Evolutionary conservation across 164 flowering plant species (phyloP).

Genomic region (Pachysandra terminalis): DNA sequence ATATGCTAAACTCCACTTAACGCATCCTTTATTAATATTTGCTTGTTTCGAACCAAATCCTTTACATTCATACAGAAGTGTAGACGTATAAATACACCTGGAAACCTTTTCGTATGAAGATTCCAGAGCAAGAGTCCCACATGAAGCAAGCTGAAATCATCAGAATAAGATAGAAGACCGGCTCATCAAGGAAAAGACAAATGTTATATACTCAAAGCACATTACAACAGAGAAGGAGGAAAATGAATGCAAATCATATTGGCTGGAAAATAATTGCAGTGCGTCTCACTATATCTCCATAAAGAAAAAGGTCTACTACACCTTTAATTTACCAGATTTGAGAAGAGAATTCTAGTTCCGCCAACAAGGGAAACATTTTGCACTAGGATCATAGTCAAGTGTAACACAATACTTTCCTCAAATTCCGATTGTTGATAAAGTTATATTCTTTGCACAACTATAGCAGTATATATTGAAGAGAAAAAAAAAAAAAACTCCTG

Average conservation of each 20-base stretch:
- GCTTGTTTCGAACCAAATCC: slow-evolving; percentile 30
- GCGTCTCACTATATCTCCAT: too few relatives aligned
- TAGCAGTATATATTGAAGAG: too few relatives aligned
- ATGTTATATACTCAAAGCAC: background rate
- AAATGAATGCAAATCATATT: background rate
- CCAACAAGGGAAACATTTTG: background rate
- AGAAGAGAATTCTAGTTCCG: background rate
- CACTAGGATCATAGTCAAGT: background rate
- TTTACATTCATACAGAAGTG: slow-evolving; percentile 46
- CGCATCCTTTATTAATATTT: slow-evolving; percentile 24
- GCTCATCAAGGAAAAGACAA: background rate
- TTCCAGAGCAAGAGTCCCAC: slow-evolving; percentile 54
- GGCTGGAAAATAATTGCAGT: too few relatives aligned
- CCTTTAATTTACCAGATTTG: background rate
- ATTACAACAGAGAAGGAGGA: background rate
- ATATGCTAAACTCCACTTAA: slow-evolving; percentile 41
- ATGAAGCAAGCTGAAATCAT: slow-evolving; percentile 55
- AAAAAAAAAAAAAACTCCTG: too few relatives aligned
- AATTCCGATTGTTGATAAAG: too few relatives aligned
- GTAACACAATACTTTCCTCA: too few relatives aligned
- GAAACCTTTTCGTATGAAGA: slow-evolving; percentile 62
- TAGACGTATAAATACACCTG: slow-evolving; percentile 58
- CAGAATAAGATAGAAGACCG: slow-evolving; percentile 6
- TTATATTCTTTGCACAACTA: too few relatives aligned
- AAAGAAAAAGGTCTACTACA: background rate